Percentiles rank a stretch among this genome's conserved stretches.
Evolutionary conservation across 495 filamentous ascomycete species (phyloP).

Genomic region (Pseudoneurospora amorphoporcata): DNA sequence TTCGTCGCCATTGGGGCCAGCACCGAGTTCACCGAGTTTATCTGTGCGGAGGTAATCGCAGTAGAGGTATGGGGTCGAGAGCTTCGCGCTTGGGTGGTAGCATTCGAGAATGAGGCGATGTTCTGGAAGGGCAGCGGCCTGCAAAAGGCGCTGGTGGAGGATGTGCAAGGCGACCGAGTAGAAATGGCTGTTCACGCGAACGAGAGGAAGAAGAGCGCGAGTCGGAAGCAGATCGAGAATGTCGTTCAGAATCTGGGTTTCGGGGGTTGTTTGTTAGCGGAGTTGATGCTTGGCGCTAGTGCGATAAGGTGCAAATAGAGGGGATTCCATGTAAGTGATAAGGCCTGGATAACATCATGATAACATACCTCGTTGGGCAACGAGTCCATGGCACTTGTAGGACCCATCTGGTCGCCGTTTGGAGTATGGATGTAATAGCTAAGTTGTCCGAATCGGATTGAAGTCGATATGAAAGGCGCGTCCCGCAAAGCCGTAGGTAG

Average conservation of each 20-base stretch:
- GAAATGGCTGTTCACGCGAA: constrained; percentile 54
- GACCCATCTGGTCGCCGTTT: constrained; percentile 13
- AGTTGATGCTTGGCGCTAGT: neutral
- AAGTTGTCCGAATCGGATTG: neutral
- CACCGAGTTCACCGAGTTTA: constrained; percentile 35
- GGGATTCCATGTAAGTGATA: neutral
- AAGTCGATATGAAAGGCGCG: neutral
- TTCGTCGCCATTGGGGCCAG: constrained; percentile 30
- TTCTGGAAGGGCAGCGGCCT: constrained; percentile 44
- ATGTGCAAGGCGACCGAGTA: constrained; percentile 57
- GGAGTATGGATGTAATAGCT: neutral
- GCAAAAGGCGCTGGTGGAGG: constrained; percentile 52
- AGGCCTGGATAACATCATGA: neutral
- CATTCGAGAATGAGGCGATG: constrained; percentile 65
- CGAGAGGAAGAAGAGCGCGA: constrained; percentile 47
- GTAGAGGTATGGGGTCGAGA: constrained; percentile 56
- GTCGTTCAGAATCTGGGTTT: constrained; percentile 51
- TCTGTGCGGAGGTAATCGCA: constrained; percentile 56
- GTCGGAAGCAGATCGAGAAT: constrained; percentile 55
- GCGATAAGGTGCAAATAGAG: neutral
- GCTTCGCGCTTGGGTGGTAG: constrained; percentile 60
- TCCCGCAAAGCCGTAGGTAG: neutral
- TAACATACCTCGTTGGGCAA: constrained; percentile 35
- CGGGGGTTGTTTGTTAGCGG: constrained; percentile 5
- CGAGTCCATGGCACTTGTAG: constrained; percentile 22